Evolutionary conservation across 495 filamentous ascomycete genomes (phyloP).

Genomic region (Alectoria sarmentosa): DNA sequence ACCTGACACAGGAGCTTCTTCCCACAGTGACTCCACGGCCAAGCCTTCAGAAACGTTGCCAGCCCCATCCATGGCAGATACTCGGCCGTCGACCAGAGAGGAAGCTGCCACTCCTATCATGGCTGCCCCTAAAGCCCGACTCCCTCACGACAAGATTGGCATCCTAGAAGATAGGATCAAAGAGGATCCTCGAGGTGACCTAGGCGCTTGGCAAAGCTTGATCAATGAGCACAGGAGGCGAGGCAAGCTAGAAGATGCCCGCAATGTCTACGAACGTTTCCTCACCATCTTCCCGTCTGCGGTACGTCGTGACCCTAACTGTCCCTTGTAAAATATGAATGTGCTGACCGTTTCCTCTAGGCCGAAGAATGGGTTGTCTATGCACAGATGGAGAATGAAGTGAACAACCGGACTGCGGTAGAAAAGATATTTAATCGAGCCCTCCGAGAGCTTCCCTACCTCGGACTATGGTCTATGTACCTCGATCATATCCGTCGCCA

Average conservation of each 20-base stretch:
- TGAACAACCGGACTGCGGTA: slow-evolving; percentile 65
- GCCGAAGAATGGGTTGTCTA: slow-evolving; percentile 85
- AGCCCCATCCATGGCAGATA: slow-evolving; percentile 32
- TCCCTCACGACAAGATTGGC: slow-evolving; percentile 72
- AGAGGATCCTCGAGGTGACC: slow-evolving; percentile 85
- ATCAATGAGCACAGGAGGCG: slow-evolving; percentile 79
- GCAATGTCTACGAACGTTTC: slow-evolving; percentile 77
- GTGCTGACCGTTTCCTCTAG: slow-evolving; percentile 38
- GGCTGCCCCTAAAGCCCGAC: slow-evolving; percentile 45
- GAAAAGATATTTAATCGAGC: slow-evolving; percentile 76
- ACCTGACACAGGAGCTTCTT: slow-evolving; percentile 41
- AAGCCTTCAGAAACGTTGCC: slow-evolving; percentile 37
- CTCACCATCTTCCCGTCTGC: slow-evolving; percentile 80
- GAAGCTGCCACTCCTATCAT: slow-evolving; percentile 32
- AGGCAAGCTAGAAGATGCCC: slow-evolving; percentile 72
- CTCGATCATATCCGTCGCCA: slow-evolving; percentile 88
- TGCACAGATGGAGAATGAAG: slow-evolving; percentile 76
- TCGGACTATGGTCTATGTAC: slow-evolving; percentile 88
- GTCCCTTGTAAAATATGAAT: not conserved
- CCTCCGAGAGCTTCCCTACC: slow-evolving; percentile 64
- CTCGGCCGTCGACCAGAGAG: slow-evolving; percentile 36
- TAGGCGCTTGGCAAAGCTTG: slow-evolving; percentile 80
- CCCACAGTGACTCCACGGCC: slow-evolving; percentile 30
- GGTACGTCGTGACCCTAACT: slow-evolving; percentile 50
- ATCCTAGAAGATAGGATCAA: slow-evolving; percentile 83